Evolutionary conservation across 306 rosid genomes (phyloP), one percentile per base, ranked within the genome.

Genomic region (Coriaria nepalensis): DNA sequence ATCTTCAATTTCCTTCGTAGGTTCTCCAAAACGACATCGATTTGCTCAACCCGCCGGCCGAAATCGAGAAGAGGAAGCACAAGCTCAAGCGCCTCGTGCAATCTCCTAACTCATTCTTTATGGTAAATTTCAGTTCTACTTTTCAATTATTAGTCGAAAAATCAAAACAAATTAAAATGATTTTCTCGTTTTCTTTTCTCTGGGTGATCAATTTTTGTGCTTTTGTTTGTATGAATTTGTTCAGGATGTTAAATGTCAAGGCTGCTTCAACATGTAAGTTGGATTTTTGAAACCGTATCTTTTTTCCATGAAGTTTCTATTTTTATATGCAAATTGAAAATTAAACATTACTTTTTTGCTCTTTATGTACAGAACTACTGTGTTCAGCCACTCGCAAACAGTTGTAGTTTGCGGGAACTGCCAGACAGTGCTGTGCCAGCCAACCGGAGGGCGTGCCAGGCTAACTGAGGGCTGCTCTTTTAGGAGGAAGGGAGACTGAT

Each of bases 11-110:
- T 20, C 3, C 29, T 20, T 3, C 29, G 13, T 64, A 76, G 78
- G 82, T 76, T 68, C 82, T 76, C 33, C 73, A 68, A 59, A 76
- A 76, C 57, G 76, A 76, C 42, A 72, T 76, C 44, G 82, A 72
- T 68, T 52, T 76, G 70, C 78, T 76, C 39, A 73, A 76, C 41
- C 82, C 78, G 9, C 76, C 82, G 8, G 75, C 70, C 29, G 82
- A 76, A 40, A 65, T 68, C 5, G 82, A 76, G 73, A 76, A 76
- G 73, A 71, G 45, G 64, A 76, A 76, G 70, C 82, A 76, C 70
- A 76, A 76, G 70, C 82, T 76, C 52, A 76, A 76, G 78, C 71
- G 82, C 47, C 82, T 76, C 10, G 75, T 76, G 52, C 82, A 76
- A 48, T 64, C 78, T 8, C 82, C 82, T 14, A 76, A 76, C 52